Conservation (phyloP, 345 rosid species). For the Arabidopsis suecica region DNA sequence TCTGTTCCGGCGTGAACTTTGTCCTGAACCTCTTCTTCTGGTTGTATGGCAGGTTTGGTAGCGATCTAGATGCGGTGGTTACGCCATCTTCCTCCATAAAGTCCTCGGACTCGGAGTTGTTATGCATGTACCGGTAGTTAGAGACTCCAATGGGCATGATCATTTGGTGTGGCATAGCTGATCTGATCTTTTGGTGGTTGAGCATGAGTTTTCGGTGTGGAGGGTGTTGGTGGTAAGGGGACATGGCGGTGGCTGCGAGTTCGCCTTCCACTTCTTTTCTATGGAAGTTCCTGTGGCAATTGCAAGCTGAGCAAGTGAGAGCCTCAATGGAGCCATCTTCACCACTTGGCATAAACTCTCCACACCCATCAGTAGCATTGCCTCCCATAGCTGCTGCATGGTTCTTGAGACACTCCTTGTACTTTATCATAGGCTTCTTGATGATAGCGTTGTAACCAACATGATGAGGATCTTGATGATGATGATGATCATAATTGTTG, state of each 20-base stretch:
- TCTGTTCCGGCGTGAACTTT: slow-evolving; percentile 88
- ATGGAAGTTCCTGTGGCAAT: slow-evolving; percentile 95
- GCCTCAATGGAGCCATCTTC: slow-evolving; percentile 91
- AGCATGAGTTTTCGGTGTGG: slow-evolving; percentile 39
- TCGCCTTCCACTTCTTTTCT: slow-evolving; percentile 65
- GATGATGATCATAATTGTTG: slow-evolving; percentile 34
- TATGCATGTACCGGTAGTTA: slow-evolving; percentile 39
- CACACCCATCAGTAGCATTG: slow-evolving; percentile 95
- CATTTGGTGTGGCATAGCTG: slow-evolving; percentile 76
- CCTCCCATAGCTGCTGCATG: slow-evolving; percentile 97
- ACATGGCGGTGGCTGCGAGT: slow-evolving; percentile 27
- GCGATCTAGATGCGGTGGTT: slow-evolving; percentile 40
- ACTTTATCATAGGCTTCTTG: slow-evolving; percentile 53
- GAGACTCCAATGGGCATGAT: slow-evolving; percentile 58
- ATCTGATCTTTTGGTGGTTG: slow-evolving; percentile 43
- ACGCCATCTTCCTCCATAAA: slow-evolving; percentile 51
- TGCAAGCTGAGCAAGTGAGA: slow-evolving; percentile 88
- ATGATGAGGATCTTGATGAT: slow-evolving; percentile 41
- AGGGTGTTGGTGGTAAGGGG: slow-evolving; percentile 31
- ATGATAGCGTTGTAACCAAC: slow-evolving; percentile 43
- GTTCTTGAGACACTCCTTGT: slow-evolving; percentile 92
- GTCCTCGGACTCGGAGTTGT: slow-evolving; percentile 63
- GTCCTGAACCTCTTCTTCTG: slow-evolving; percentile 88
- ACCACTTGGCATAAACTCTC: slow-evolving; percentile 97
- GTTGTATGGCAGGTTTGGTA: slow-evolving; percentile 42